Evolutionary conservation across 192 early-diverging fungal species (phyloP), one percentile per base, ranked within the genome.

Genomic region (Geranomyces michiganensis): DNA sequence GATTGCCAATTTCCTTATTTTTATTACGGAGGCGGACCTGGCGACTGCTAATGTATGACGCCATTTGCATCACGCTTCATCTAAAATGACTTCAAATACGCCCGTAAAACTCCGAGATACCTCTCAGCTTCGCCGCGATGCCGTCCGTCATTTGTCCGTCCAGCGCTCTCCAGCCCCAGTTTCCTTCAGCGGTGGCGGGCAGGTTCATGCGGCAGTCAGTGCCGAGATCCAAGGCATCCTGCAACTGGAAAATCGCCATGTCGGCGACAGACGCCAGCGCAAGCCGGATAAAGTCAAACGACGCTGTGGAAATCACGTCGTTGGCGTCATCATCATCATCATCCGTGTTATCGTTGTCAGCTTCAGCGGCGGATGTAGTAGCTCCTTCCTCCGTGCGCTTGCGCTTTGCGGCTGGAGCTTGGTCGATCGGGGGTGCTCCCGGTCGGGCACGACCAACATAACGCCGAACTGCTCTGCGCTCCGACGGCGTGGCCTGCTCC

Each of bases 161-260:
- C 31, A 44, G 17, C 14, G 29, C 62, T 9, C 71, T 27, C 71
- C 71, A 73, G 15, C 44, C 41, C 71, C 71, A 73, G 45, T 73
- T 73, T 15, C 64, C 64, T 24, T 73, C 71, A 26, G 56, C 71
- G 15, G 71, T 73, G 13, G 63, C 71, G 33, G 71, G 71, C 33
- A 67, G 29, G 44, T 73, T 73, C 71, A 73, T 73, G 6, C 71
- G 29, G 30, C 36, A 36, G 0, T 73, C 71, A n/a, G 27, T 56
- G 21, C 71, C 71, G 0, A 73, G 65, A 56, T 73, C 71, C 64
- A 73, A 43, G 3, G 55, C 62, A 59, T 73, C 71, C 46, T 73
- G 71, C 14, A 73, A 43, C 33, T 73, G 71, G 24, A 73, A 17
- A 19, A 73, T 73, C n/a, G 71, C 71, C 13, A 73, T 58, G 45